Evolutionary conservation across 2,329 filamentous ascomycete genomes (phyloP).

Genomic region (Colletotrichum falcatum): DNA sequence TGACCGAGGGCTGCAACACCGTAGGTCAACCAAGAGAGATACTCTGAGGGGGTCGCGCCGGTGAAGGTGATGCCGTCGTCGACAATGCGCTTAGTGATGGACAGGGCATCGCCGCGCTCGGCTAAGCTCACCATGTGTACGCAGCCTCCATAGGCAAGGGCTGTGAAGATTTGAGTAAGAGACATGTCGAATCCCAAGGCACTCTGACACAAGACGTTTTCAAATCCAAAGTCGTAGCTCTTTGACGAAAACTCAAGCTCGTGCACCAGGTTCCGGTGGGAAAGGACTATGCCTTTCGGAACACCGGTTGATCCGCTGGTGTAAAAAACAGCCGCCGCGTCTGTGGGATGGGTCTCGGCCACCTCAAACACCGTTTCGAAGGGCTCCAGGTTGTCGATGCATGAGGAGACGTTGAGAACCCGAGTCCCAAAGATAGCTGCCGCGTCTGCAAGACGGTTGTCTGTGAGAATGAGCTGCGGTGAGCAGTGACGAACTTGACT

Average conservation of each 20-base stretch:
- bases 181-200: constrained; percentile 57
- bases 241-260: constrained; percentile 40
- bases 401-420: neutral
- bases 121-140: constrained; percentile 50
- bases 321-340: constrained; percentile 49
- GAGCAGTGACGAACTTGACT: neutral
- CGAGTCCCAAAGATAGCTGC: neutral
- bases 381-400: neutral
- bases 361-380: neutral
- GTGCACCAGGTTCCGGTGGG: constrained; percentile 48
- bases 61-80: constrained; percentile 53
- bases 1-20: constrained; percentile 34
- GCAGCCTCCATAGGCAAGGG: constrained; percentile 51
- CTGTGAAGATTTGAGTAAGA: constrained; percentile 51
- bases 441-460: neutral
- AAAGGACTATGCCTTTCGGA: constrained; percentile 57
- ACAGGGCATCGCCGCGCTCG: constrained; percentile 49
- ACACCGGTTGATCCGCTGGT: constrained; percentile 48
- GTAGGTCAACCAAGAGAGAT: constrained; percentile 47
- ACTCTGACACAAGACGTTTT: constrained; percentile 53
- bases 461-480: neutral
- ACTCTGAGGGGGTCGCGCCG: constrained; percentile 56
- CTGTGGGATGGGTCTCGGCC: neutral
- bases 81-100: constrained; percentile 51
- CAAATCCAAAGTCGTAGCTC: constrained; percentile 41